Evolutionary conservation across 441 rosid species (phyloP), one percentile per base, ranked within the genome.

Genomic region (Theobroma grandiflorum): DNA sequence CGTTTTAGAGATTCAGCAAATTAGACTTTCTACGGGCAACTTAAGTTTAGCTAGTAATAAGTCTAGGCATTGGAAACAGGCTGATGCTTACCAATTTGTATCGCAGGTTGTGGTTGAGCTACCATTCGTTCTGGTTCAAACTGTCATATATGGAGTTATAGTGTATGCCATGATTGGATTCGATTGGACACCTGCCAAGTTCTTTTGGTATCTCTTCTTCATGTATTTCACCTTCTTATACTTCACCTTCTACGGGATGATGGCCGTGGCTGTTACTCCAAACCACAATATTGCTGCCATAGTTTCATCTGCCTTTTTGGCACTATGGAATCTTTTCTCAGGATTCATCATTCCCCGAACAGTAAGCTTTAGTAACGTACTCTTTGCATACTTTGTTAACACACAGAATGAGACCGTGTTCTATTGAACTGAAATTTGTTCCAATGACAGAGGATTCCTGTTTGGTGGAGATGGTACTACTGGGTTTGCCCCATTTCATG

Each of bases 381-480:
- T 33, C 31, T 35, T 31, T 15, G 8, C 26, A 1, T 40, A 12
- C 22, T 75, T 26, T 49, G 12, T 16, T 14, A 42, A 61, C 9
- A 20, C 35, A 2, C n/a, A 43, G 38, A 16, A 2, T n/a, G 9
- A 42, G 37, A 15, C 7, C 6, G 26, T 22, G 53, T 43, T 33
- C 61, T 35, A 38, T 22, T 68, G 55, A 22, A 53, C 59, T 40
- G n/a, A 45, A 20, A 47, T 49, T 18, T 64, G 4, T 26, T 58
- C 0, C n/a, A 15, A 65, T 84, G 40, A 80, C 92, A 95, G 99
- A 91, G 95, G 79, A 88, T 92, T 58, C 98, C 99, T 0, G 57
- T 86, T 2, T 93, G 98, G 99, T 95, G 98, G 98, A 93, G 88
- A 75, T 95, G 99, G 98, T 90, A 92, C 85, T 91, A 83, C 75